Evolutionary conservation across 768 basidiomycete species (phyloP).

Genomic region (Amyloporia xantha): DNA sequence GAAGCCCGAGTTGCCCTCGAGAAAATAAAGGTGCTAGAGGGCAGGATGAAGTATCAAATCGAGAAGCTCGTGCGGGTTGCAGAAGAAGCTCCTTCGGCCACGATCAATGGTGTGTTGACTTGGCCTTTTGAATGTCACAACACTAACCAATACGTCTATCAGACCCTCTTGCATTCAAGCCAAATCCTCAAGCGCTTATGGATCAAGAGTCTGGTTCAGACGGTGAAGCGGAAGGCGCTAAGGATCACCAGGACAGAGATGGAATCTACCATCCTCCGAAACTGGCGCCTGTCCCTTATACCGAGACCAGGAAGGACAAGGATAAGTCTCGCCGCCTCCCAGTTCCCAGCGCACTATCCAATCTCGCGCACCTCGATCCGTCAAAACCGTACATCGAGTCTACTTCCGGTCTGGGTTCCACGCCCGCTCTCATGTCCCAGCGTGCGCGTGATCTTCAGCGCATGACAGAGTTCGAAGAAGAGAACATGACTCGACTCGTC

Average conservation of each 20-base stretch:
- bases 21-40: conserved; percentile 79
- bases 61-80: conserved; percentile 85
- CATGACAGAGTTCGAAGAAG: conserved; percentile 88
- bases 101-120: conserved; percentile 55
- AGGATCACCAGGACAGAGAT: conserved; percentile 25
- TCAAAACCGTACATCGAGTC: conserved; percentile 65
- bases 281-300: conserved; percentile 85
- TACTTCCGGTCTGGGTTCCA: conserved; percentile 63
- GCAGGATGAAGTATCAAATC: conserved; percentile 89
- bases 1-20: conserved; percentile 81
- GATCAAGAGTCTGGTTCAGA: conserved; percentile 33
- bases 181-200: conserved; percentile 75
- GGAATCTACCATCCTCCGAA: conserved; percentile 81
- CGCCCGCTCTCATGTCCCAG: conserved; percentile 50
- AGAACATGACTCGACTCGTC: conserved; percentile 85
- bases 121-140: no score
- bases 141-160: no score
- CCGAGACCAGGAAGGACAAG: conserved; percentile 40
- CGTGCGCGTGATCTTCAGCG: conserved; percentile 76
- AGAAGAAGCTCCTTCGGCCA: conserved; percentile 42
- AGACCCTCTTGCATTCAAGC: conserved; percentile 92
- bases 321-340: conserved; percentile 43
- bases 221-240: conserved; percentile 21
- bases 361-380: conserved; percentile 44
- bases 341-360: conserved; percentile 56